Evolutionary conservation across 371 early-diverging fungal genomes (phyloP), one percentile per base, ranked within the genome.

Genomic region (Sporodiniella umbellata): DNA sequence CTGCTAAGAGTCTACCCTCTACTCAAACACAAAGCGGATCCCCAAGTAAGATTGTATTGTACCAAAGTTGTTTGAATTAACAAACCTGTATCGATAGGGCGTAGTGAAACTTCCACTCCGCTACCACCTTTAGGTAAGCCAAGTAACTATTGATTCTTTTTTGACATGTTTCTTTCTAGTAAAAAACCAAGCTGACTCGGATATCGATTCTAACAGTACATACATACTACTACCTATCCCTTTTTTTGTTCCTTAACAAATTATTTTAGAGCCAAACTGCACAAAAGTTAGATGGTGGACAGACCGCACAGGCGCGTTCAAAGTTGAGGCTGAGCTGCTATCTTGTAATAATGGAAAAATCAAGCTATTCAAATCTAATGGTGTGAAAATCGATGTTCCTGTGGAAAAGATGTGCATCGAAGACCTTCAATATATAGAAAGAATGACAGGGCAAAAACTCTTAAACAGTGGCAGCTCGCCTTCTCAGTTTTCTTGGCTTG

Each of bases 371-470:
- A 97, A 97, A 66, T 63, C 83, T 15, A 97, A 97, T 66, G 94
- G 94, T 46, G 94, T 93, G 52, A 93, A 87, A 54, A 95, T 97
- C 52, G 89, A 85, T 33, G 98, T 97, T 2, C 90, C 94, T 1
- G 60, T 93, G n/a, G 85, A 89, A 14, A 94, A 94, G 61, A 85
- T 97, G 69, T 82, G 84, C 14, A 53, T 59, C 10, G 81, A 72
- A 10, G 94, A 95, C 51, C 56, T 87, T 2, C 70, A 66, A 17
- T 88, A 75, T 62, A 79, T 91, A 14, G 79, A 85, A 51, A 55
- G 60, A 17, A 61, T 71, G 18, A 72, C 75, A 0, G 85, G 83
- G 15, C 58, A 62, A 48, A 78, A 70, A 53, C 44, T 79, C 8
- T 46, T 64, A n/a, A 71, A 74, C 14, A 57, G 87, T 35, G 46